Base-by-base conservation (phyloP, 768 basidiomycete species). In the Macrolepiota albuminosa region DNA sequence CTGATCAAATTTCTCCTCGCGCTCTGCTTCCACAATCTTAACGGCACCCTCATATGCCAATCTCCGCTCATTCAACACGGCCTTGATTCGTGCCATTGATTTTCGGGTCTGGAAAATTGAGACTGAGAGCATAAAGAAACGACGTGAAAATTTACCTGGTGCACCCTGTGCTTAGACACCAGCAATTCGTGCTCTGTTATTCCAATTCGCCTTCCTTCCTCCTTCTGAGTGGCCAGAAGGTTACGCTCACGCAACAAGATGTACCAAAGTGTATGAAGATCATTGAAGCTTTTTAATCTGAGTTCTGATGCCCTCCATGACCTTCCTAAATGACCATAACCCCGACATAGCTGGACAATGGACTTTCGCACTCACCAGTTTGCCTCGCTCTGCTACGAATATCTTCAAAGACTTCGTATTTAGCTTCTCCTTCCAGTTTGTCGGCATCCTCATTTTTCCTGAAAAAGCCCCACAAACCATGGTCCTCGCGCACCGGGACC, bases 61-160 rank as follows among this genome's bases (percentile, higher is more conserved):
- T 48, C 95, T 82, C 39, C 97, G 87, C 70, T 98, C 95, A 68
- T 93, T 93, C 52, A 98, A 78, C 24, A 98, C 86, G 60, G 83
- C 86, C 72, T 98, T 98, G 72, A 98, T 93, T 21, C 93, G 86
- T n/a, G 92, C 93, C 94, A 97, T 96, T 21, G 92, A 88, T 78
- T 95, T 96, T 24, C 91, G 89, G 73, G 87, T 88, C 94, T 97
- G 63, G 10, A 56, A 56, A 4, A 5, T 50, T 55, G 29, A 61
- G 49, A 10, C 6, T 53, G 34, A 37, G 24, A 55, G 26, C 47
- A 31, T 47, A 26, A 31, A 37, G 36, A 56, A 8, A 39, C 37
- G 14, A 24, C 6, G 21, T 9, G 29, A 40, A 54, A 37, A 70
- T 79, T 51, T 63, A 85, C 84, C 67, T 79, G 76, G 16, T 77